Conservation (phyloP, 148 eudicot species). For the Rhododendron griersonianum region DNA sequence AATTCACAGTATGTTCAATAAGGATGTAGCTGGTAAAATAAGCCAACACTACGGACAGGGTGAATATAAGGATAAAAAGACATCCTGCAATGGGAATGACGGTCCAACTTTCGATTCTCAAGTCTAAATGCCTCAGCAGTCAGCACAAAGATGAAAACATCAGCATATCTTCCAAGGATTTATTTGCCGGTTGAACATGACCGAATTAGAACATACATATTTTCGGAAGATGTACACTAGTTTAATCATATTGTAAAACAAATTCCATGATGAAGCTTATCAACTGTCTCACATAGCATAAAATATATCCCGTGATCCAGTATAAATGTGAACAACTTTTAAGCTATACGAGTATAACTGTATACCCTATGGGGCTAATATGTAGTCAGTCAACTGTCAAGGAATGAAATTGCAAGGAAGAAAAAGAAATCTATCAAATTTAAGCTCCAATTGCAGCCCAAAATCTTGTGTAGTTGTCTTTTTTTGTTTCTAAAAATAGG, state of each 20-base stretch:
- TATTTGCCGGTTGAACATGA: background rate
- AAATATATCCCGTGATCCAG: background rate
- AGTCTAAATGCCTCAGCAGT: slow-evolving; percentile 2
- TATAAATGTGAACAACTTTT: background rate
- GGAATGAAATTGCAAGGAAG: background rate
- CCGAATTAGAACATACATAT: background rate
- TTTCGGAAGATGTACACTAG: background rate
- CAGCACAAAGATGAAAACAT: background rate
- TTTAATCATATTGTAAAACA: background rate
- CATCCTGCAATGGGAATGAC: background rate
- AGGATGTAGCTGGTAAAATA: background rate
- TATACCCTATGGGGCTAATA: background rate
- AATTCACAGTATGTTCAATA: background rate
- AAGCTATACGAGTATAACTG: background rate
- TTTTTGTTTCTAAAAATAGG: background rate
- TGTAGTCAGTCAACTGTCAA: background rate
- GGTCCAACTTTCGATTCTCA: background rate
- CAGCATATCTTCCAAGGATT: background rate
- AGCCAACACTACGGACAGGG: background rate
- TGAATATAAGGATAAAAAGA: background rate
- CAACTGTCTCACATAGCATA: background rate
- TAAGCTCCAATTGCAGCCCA: background rate
- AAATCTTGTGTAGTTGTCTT: background rate
- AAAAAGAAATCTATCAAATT: background rate
- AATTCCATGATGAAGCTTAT: background rate